Conservation (phyloP, 2,329 filamentous ascomycete genomes). For the Penicillium sp. region DNA sequence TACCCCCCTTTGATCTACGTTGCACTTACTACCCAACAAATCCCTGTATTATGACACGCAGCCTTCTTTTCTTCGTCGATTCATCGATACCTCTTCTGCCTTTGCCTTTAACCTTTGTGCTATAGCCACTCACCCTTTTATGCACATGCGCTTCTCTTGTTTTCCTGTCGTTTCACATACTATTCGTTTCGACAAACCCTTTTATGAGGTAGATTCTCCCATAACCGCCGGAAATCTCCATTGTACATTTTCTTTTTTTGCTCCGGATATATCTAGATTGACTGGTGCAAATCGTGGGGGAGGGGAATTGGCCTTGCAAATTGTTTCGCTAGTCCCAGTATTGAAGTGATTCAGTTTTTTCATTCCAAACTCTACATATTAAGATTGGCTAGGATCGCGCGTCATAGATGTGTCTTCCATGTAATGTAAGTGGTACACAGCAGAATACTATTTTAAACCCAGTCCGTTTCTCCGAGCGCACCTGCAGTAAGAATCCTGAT, state of each 20-base stretch:
- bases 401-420: no score
- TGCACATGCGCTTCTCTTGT: conserved; percentile 5
- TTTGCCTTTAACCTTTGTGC: conserved; percentile 6
- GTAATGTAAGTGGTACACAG: no score
- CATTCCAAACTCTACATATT: background rate
- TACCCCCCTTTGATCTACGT: conserved; percentile 9
- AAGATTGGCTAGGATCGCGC: no score
- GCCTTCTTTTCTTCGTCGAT: conserved; percentile 13
- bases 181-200: conserved; percentile 7
- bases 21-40: conserved; percentile 2
- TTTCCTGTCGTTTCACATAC: conserved; percentile 12
- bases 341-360: background rate
- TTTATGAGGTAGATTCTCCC: conserved; percentile 21
- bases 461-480: no score
- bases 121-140: conserved; percentile 6
- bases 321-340: background rate
- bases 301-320: background rate
- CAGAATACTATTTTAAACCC: no score
- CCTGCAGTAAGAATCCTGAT: no score
- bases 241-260: conserved; percentile 22
- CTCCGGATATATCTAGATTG: conserved; percentile 16
- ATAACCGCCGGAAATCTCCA: conserved; percentile 7
- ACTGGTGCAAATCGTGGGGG: conserved; percentile 1
- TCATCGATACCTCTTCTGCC: conserved; percentile 24
- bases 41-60: conserved; percentile 26